Conservation (phyloP, 2,329 filamentous ascomycete genomes). For the Scytalidium sp. region DNA sequence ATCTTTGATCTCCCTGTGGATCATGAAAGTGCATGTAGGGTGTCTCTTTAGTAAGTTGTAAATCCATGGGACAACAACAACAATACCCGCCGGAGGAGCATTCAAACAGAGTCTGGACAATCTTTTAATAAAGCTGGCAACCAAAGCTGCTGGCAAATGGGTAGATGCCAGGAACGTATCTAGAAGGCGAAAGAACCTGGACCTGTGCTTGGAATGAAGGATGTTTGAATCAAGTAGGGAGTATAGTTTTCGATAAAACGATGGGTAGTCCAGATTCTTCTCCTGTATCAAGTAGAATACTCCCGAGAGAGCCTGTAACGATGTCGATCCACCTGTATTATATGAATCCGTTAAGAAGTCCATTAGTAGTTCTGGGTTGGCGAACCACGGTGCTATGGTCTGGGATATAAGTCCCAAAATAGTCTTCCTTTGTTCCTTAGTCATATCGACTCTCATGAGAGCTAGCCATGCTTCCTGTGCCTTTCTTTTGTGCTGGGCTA, state of each 20-base stretch:
- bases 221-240: constrained; percentile 83
- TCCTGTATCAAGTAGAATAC: constrained; percentile 93
- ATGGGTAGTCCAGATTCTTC: constrained; percentile 92
- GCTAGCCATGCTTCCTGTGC: constrained; percentile 87
- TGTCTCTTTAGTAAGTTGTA: constrained; percentile 94
- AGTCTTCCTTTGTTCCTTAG: constrained; percentile 72
- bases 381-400: constrained; percentile 85
- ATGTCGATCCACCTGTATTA: constrained; percentile 79
- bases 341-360: constrained; percentile 97
- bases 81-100: constrained; percentile 85
- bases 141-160: constrained; percentile 84
- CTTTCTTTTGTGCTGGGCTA: constrained; percentile 70
- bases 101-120: constrained; percentile 80
- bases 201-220: constrained; percentile 90
- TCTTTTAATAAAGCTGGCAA: constrained; percentile 96
- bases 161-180: constrained; percentile 89
- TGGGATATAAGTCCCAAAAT: constrained; percentile 73
- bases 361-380: constrained; percentile 82
- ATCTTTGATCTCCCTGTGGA: constrained; percentile 72
- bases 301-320: constrained; percentile 84
- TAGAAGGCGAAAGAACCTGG: constrained; percentile 86
- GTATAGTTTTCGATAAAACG: constrained; percentile 92
- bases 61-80: constrained; percentile 85
- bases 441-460: constrained; percentile 65
- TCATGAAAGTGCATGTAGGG: constrained; percentile 91